phyloP scores from a whole-genome alignment of 2,329 filamentous ascomycete genomes.

The Cercospora zeina region DNA sequence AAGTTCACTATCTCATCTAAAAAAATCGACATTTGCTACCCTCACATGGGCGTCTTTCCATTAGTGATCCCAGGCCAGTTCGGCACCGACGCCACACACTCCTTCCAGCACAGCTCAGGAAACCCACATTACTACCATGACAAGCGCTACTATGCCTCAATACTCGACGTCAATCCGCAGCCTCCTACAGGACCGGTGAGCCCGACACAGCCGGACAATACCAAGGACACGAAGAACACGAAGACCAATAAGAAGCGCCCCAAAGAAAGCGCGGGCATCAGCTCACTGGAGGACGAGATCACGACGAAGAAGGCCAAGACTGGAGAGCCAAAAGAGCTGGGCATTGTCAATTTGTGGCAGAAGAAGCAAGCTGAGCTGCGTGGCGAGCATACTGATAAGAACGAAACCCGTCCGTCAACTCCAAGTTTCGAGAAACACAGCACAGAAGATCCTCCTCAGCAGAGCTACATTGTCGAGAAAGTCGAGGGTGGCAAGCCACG shows the following conservation, averaged over 20 bases:
- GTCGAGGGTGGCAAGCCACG: slow-evolving; percentile 17
- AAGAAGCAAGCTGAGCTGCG: slow-evolving; percentile 34
- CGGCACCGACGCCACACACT: slow-evolving; percentile 43
- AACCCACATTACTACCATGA: slow-evolving; percentile 29
- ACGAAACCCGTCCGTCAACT: slow-evolving; percentile 13
- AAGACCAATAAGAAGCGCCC: slow-evolving; percentile 25
- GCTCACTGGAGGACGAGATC: slow-evolving; percentile 17
- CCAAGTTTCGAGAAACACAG: slow-evolving; percentile 20
- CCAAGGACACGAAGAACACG: slow-evolving; percentile 22
- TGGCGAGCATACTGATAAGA: slow-evolving; percentile 22
- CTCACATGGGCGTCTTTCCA: slow-evolving; percentile 82
- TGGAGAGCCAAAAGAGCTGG: slow-evolving; percentile 37
- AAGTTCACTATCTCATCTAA: slow-evolving; percentile 77
- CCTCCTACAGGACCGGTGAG: slow-evolving; percentile 22
- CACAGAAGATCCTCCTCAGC: slow-evolving; percentile 12
- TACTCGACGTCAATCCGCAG: slow-evolving; percentile 27
- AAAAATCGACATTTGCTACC: slow-evolving; percentile 69
- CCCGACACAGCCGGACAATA: not conserved
- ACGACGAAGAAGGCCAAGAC: slow-evolving; percentile 61
- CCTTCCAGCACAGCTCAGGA: slow-evolving; percentile 25
- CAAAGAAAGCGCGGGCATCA: slow-evolving; percentile 13
- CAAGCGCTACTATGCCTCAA: slow-evolving; percentile 30
- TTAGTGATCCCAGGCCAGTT: slow-evolving; percentile 59
- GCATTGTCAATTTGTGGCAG: slow-evolving; percentile 33
- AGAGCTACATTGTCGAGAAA: slow-evolving; percentile 24